Evolutionary conservation across 352 stramenopile genomes (phyloP), one percentile per base, ranked within the genome.

Genomic region (Phytophthora niederhauseri): DNA sequence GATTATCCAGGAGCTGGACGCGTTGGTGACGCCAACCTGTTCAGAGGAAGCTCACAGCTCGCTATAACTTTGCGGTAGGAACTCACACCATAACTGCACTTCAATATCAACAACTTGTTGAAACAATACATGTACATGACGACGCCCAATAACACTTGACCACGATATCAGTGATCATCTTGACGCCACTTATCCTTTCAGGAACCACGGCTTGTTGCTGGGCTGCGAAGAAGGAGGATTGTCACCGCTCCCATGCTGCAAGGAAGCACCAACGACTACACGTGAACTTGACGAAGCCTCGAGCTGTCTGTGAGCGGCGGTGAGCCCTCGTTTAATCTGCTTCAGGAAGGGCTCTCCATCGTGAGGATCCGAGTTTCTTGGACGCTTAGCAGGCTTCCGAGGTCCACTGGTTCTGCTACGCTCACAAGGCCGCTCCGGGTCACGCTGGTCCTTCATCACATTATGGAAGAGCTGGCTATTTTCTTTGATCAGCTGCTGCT

Each of bases 1-100:
- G 6, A 67, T 77, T 49, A 63, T 60, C 11, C 15, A 71, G 38
- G 52, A 77, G 14, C 52, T 74, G 20, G 65, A 70, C 17, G 28
- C 7, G 3, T 12, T 70, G 8, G 28, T 54, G 30, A 31, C 41
- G 17, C n/a, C 14, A n/a, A n/a, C 36, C 14, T 9, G 22, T 14
- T 17, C 19, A 7, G 17, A 54, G 12, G 17, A 26, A 38, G 9
- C 9, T 4, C 38, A 24, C 9, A 68, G 52, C 24, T 53, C 52
- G 6, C 43, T 72, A 4, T 72, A 72, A 17, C 38, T 1, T 46
- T 0, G 28, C 1, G 28, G 6, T 34, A 2, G 30, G 30, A 34
- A 34, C 6, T 34, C 0, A 12, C 7, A 34, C 28, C 6, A 31
- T 31, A 31, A 31, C 6, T 31, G 28, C 28, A 31, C 28, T 31